Evolutionary conservation across 139 green algal genomes (phyloP).

Genomic region (Microglena sp.): DNA sequence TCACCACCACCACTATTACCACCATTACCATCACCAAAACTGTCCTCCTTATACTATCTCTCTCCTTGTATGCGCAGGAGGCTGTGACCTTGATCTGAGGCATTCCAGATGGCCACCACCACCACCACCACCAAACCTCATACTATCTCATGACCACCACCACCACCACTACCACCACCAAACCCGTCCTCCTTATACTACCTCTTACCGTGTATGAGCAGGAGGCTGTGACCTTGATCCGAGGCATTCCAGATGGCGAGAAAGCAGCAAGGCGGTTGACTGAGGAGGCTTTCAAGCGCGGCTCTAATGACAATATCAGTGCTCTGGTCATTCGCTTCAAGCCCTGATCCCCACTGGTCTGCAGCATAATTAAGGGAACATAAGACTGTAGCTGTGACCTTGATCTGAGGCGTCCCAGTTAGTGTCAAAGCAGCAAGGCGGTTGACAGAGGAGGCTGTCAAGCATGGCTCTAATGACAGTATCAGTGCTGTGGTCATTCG

Average conservation of each 20-base stretch:
- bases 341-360: too few relatives aligned
- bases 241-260: slow-evolving; percentile 41
- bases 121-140: background rate
- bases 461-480: slow-evolving; percentile 74
- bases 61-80: too few relatives aligned
- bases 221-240: slow-evolving; percentile 50
- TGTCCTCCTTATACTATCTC: too few relatives aligned
- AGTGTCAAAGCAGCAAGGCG: slow-evolving; percentile 50
- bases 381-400: slow-evolving; percentile 29
- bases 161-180: background rate
- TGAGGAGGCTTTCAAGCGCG: slow-evolving; percentile 59
- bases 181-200: too few relatives aligned
- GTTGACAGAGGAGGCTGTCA: slow-evolving; percentile 64
- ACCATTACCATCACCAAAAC: too few relatives aligned
- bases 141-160: background rate
- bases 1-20: too few relatives aligned
- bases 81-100: slow-evolving; percentile 38
- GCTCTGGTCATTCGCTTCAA: slow-evolving; percentile 61
- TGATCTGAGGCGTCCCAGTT: slow-evolving; percentile 35
- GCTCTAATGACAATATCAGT: slow-evolving; percentile 81
- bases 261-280: slow-evolving; percentile 55
- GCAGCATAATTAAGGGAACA: too few relatives aligned
- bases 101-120: slow-evolving; percentile 3
- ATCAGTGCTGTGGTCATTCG: slow-evolving; percentile 66
- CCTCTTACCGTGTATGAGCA: too few relatives aligned